Evolutionary conservation across 148 eudicot species (phyloP).

Genomic region (Cornus florida): DNA sequence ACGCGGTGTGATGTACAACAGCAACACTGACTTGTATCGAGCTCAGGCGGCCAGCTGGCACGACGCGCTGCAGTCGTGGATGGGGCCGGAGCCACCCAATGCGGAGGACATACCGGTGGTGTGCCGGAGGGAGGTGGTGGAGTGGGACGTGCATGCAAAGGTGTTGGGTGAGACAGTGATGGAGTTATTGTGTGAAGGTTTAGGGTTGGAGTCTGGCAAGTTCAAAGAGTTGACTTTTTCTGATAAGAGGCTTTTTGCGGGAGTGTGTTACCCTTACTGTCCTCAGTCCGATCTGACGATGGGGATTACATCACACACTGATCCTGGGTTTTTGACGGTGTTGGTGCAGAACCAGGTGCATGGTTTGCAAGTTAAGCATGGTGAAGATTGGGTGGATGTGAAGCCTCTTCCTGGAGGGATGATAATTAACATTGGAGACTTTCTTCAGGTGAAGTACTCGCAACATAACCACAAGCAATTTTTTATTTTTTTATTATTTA

Average conservation of each 20-base stretch:
- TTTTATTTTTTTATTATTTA: no score
- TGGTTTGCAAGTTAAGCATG: conserved; percentile 16
- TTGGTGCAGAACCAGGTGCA: conserved; percentile 12
- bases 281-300: conserved; percentile 15
- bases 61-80: conserved; percentile 7
- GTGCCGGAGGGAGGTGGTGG: background rate
- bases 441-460: conserved; percentile 19
- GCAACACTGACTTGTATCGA: conserved; percentile 5
- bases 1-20: background rate
- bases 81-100: background rate
- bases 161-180: conserved; percentile 4
- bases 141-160: conserved; percentile 7
- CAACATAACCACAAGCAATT: no score
- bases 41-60: conserved; percentile 17
- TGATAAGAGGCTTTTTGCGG: conserved; percentile 2
- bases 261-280: conserved; percentile 11
- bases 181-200: conserved; percentile 5
- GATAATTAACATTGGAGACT: conserved; percentile 15
- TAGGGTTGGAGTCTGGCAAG: conserved; percentile 5
- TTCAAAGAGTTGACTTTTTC: conserved; percentile 6
- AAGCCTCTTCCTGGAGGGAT: conserved; percentile 11
- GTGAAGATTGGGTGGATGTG: conserved; percentile 12
- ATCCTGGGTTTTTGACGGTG: conserved; percentile 11
- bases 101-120: conserved; percentile 8
- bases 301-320: conserved; percentile 8